Evolutionary conservation across 2,329 filamentous ascomycete species (phyloP), one percentile per base, ranked within the genome.

Genomic region (Trichoderma endophyticum): DNA sequence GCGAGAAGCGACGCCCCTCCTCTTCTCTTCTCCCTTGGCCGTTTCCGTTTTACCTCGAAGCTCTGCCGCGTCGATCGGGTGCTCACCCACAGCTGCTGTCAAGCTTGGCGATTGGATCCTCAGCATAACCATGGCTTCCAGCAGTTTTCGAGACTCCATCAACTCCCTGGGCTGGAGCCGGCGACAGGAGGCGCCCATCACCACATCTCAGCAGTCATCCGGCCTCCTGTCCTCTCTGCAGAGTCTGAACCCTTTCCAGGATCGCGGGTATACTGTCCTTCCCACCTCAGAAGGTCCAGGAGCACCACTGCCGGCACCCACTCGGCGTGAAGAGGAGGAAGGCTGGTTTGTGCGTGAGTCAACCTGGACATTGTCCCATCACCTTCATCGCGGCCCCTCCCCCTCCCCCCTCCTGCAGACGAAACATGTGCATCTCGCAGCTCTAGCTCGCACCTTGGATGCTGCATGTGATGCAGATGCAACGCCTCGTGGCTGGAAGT

Each of bases 151-250:
- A 80, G 94, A 98, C 83, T 97, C 93, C 26, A 94, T 98, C 87
- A 97, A 93, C 86, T 96, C 94, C 73, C 84, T 98, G 78, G 96
- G 96, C 73, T 98, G 96, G 96, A 93, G 93, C 79, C 92, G 95
- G 77, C 90, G 95, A 79, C 92, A 94, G 72, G 93, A 97, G 78
- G 85, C 92, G 70, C 90, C 94, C 75, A 91, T 92, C 78, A 92
- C 89, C 82, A 96, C 92, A 62, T 78, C 82, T 30, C 88, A 90
- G 77, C 88, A 90, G 77, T 88, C 90, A 78, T 91, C 89, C 74
- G 92, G 93, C 32, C 85, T 98, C 70, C 82, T 98, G 73, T 92
- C 93, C 70, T 93, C 91, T 74, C 87, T 99, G 77, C 91, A 93
- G 80, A 94, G 91, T 72, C 83, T 95, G 77, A 98, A 98, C 82